phyloP scores from a whole-genome alignment of 441 rosid genomes.

The Gossypium gossypioides region DNA sequence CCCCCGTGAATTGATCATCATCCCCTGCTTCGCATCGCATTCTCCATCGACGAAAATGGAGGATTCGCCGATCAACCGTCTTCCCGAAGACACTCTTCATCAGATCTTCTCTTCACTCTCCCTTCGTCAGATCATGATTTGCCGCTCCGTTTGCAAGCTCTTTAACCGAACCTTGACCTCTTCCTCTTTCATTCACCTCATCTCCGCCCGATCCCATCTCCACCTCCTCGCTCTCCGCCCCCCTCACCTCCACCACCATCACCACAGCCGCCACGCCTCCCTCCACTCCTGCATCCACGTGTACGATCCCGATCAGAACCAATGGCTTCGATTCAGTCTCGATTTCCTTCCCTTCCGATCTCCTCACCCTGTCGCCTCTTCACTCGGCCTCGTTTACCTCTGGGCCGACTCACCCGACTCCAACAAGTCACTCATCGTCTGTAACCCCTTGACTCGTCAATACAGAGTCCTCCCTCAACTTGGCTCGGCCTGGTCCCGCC shows the following conservation, averaged over 20 bases:
- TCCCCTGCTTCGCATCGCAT: neutral
- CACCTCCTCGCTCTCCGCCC: constrained; percentile 58
- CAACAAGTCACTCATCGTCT: constrained; percentile 54
- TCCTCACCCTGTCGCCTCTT: constrained; percentile 60
- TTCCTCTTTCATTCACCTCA: constrained; percentile 44
- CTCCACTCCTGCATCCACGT: constrained; percentile 37
- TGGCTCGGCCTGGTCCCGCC: constrained; percentile 85
- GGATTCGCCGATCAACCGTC: constrained; percentile 50
- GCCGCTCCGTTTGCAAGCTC: constrained; percentile 62
- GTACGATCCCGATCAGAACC: constrained; percentile 47
- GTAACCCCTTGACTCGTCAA: constrained; percentile 68
- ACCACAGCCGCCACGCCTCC: constrained; percentile 11
- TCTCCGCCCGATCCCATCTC: constrained; percentile 44
- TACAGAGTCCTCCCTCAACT: constrained; percentile 61
- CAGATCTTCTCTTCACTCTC: constrained; percentile 79
- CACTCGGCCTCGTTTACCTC: constrained; percentile 54
- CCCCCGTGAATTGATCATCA: neutral
- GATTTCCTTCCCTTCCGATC: constrained; percentile 60
- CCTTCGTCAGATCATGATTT: constrained; percentile 61
- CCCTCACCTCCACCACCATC: constrained; percentile 41
- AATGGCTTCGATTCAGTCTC: constrained; percentile 56
- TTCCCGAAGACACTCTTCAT: constrained; percentile 65
- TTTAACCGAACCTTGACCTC: constrained; percentile 54
- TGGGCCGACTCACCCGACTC: constrained; percentile 61
- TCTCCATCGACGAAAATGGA: constrained; percentile 32